Conservation (phyloP, 1,139 yeast genomes). For the Pichia sp. region DNA sequence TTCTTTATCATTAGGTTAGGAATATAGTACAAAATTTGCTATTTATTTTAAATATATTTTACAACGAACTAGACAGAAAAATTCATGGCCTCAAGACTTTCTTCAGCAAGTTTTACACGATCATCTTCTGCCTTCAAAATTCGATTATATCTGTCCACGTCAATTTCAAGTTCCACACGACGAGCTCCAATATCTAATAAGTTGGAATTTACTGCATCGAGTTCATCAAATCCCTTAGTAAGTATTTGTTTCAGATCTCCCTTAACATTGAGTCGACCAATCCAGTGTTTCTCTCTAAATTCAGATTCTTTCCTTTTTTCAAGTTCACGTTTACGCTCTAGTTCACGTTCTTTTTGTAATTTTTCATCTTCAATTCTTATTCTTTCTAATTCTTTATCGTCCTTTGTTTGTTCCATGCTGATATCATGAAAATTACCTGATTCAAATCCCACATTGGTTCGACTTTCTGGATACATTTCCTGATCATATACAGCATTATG, state of each 20-base stretch:
- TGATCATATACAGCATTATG: background rate
- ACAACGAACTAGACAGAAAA: no score
- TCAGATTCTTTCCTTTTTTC: conserved; percentile 8
- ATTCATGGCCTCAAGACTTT: conserved; percentile 28
- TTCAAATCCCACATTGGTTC: background rate
- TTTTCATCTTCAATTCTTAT: conserved; percentile 1
- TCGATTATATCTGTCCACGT: conserved; percentile 24
- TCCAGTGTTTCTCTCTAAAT: conserved; percentile 25
- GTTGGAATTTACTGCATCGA: conserved; percentile 21
- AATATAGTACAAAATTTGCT: background rate
- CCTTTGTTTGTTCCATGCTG: background rate
- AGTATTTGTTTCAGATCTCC: conserved; percentile 20
- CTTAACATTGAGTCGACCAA: conserved; percentile 20
- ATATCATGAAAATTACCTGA: background rate
- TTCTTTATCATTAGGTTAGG: no score
- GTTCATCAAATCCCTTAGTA: conserved; percentile 18
- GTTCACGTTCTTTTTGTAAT: conserved; percentile 2
- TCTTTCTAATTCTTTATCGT: conserved; percentile 1
- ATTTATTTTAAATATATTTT: no score
- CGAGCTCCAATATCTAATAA: conserved; percentile 17
- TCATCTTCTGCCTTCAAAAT: conserved; percentile 24
- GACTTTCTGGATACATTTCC: background rate
- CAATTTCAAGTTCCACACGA: conserved; percentile 24
- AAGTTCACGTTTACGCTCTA: conserved; percentile 2
- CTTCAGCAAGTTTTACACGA: conserved; percentile 26